Evolutionary conservation across 1,284 basidiomycete genomes (phyloP).

Genomic region (Earliella scabrosa): DNA sequence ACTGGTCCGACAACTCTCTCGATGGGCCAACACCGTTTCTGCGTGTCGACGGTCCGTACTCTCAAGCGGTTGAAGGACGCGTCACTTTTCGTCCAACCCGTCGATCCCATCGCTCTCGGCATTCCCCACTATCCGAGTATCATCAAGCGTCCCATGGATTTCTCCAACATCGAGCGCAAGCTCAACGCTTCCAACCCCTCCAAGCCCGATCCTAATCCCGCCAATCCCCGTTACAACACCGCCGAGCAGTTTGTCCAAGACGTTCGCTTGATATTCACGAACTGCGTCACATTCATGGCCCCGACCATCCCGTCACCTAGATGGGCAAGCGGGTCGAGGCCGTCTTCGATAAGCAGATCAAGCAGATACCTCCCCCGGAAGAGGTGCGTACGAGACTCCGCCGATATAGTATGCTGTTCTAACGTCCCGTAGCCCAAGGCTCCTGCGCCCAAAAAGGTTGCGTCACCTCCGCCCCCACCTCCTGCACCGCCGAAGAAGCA

Average conservation of each 20-base stretch:
- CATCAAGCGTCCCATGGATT: slow-evolving; percentile 93
- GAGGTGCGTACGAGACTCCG: slow-evolving; percentile 59
- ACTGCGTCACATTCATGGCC: slow-evolving; percentile 91
- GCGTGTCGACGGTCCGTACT: slow-evolving; percentile 77
- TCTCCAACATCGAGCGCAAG: slow-evolving; percentile 93
- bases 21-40: slow-evolving; percentile 80
- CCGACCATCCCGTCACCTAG: slow-evolving; percentile 79
- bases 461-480: slow-evolving; percentile 44
- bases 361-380: slow-evolving; percentile 77
- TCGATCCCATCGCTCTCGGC: slow-evolving; percentile 88
- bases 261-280: slow-evolving; percentile 86
- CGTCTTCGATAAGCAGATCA: slow-evolving; percentile 88
- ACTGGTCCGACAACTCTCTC: slow-evolving; percentile 51
- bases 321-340: slow-evolving; percentile 86
- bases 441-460: slow-evolving; percentile 54
- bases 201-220: slow-evolving; percentile 71
- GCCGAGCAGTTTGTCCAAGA: slow-evolving; percentile 84
- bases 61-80: slow-evolving; percentile 91
- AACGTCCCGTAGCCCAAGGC: slow-evolving; percentile 48
- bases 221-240: slow-evolving; percentile 74
- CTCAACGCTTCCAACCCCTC: slow-evolving; percentile 76
- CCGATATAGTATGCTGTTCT: slow-evolving; percentile 25
- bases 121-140: slow-evolving; percentile 92
- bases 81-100: slow-evolving; percentile 82
- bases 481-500: slow-evolving; percentile 51